phyloP scores from a whole-genome alignment of 345 rosid species.

The Nasturtium officinale region DNA sequence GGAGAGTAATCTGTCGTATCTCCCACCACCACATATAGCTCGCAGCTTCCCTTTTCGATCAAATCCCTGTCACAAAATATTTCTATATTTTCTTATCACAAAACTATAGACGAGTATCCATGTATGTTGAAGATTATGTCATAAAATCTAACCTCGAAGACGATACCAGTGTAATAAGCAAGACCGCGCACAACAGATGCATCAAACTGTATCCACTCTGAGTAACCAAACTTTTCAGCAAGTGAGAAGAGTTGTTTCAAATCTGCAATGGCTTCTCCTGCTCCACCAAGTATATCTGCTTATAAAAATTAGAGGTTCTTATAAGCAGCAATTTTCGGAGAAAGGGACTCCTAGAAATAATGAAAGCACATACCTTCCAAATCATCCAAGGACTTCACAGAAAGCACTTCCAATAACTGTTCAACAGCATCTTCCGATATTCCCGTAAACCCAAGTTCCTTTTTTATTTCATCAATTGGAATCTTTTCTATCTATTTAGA shows the following conservation, averaged over 20 bases:
- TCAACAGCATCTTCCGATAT: constrained; percentile 68
- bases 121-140: not conserved
- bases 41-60: constrained; percentile 82
- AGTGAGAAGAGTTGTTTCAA: constrained; percentile 78
- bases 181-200: constrained; percentile 97
- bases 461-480: constrained; percentile 72
- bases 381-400: constrained; percentile 70
- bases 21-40: constrained; percentile 96
- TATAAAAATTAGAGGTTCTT: constrained; percentile 10
- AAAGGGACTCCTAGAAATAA: constrained; percentile 4
- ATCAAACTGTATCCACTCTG: constrained; percentile 96
- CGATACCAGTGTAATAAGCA: constrained; percentile 96
- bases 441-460: constrained; percentile 66
- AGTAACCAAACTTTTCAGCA: constrained; percentile 86
- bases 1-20: constrained; percentile 79
- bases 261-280: constrained; percentile 85
- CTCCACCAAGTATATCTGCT: constrained; percentile 74
- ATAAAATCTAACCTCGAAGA: constrained; percentile 77
- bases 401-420: constrained; percentile 73
- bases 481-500: constrained; percentile 72
- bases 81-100: not conserved
- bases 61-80: constrained; percentile 57
- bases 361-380: constrained; percentile 63
- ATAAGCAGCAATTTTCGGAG: not conserved
- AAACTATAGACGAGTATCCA: not conserved